Base-by-base conservation (phyloP, 345 rosid species). In the Eucalyptus guilfoylei region DNA sequence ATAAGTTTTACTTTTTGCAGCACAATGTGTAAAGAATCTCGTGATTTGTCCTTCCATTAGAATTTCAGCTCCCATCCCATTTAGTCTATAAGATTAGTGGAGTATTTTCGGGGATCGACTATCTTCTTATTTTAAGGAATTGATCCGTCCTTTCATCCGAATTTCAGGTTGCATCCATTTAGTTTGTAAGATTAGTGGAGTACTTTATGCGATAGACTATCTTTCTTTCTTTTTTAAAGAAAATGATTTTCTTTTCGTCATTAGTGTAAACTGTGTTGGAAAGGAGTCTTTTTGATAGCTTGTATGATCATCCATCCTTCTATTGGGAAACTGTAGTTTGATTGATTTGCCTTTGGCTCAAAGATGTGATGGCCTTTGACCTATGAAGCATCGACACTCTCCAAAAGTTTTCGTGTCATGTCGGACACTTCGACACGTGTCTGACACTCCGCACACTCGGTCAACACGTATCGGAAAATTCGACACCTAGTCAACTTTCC, bases 401-500 rank as follows among this genome's bases (percentile, higher is more conserved):
- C 7, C 19, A 49, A 49, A 49, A 15, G 8, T 1, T 49, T 49
- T 49, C 0, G 0, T 15, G 19, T 49, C 0, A 19, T 49, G 19
- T 49, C 0, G 19, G 19, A 49, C 19, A 49, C 1, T 49, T 49
- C 0, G 1, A 15, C 19, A 49, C 19, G 1, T 49, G 19, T 49
- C 1, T 1, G 8, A 49, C 52, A 49, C 17, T 14, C 3, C 3
- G 0, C 1, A 49, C 19, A 49, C 19, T 49, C 19, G 19, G 1
- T 49, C 3, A 49, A 49, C 19, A 15, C 0, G 8, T 49, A 19
- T 49, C 0, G 1, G 0, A 49, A 49, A 15, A 49, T 49, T 1
- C 3, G 1, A 2, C 0, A 49, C 1, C 0, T 49, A 0, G 19
- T 49, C 8, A 49, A 49, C 52, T 49, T 49, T 49, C 19, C 0